These are phyloP conservation scores for Phoma sp. DNA, from an alignment of 2,329 filamentous ascomycete species.

Conservation along the genomic window DNA sequence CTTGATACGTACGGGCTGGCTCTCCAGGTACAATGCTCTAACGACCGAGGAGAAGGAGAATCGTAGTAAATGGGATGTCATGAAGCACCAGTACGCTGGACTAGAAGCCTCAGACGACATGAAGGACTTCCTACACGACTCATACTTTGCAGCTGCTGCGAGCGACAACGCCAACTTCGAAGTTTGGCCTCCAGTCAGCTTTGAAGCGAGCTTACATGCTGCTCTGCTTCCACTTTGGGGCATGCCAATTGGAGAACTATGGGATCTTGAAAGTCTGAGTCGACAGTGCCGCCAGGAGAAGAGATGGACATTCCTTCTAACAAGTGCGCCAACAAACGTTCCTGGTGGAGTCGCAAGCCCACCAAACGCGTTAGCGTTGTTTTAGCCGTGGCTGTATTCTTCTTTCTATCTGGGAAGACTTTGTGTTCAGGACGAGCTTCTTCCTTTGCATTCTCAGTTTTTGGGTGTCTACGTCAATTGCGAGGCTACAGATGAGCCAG, in stretches of 20 bases:
- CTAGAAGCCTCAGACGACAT: slow-evolving; percentile 87
- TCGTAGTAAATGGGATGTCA: slow-evolving; percentile 14
- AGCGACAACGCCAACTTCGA: slow-evolving; percentile 47
- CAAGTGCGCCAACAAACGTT: slow-evolving; percentile 55
- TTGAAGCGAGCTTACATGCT: slow-evolving; percentile 30
- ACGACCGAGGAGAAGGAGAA: slow-evolving; percentile 12
- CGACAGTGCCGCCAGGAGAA: slow-evolving; percentile 35
- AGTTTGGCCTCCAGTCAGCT: slow-evolving; percentile 28
- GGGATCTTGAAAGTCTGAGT: slow-evolving; percentile 41
- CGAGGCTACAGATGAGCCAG: background rate
- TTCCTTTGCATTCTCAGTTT: background rate
- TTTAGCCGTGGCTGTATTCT: slow-evolving; percentile 8
- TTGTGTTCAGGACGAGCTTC: no score
- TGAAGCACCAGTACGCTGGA: slow-evolving; percentile 44
- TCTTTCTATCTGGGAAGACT: background rate
- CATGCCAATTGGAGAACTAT: slow-evolving; percentile 46
- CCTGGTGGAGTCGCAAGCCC: slow-evolving; percentile 37
- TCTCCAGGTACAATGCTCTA: slow-evolving; percentile 20
- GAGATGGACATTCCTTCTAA: slow-evolving; percentile 60
- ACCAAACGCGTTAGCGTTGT: slow-evolving; percentile 37
- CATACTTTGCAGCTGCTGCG: slow-evolving; percentile 36
- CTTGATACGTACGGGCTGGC: slow-evolving; percentile 39
- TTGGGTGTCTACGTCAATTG: background rate
- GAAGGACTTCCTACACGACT: slow-evolving; percentile 85
- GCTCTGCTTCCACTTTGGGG: slow-evolving; percentile 37